A percentile compares a stretch with the other conserved stretches of the same genome.
These are phyloP conservation scores for Biscutella laevigata DNA, from an alignment of 441 rosid genomes.

Conservation along the genomic window DNA sequence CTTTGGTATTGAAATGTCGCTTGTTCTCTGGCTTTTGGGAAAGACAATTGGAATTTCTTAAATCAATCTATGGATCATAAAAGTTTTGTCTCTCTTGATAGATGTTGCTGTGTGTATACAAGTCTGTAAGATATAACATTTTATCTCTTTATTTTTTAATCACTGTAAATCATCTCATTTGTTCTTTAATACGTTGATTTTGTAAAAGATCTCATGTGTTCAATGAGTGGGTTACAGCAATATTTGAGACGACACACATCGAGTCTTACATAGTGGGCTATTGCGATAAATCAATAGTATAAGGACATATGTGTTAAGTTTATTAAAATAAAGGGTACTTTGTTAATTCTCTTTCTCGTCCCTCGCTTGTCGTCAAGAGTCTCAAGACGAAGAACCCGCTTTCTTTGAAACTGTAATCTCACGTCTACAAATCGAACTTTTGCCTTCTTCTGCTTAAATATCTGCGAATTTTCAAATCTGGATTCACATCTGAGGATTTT, in stretches of 20 bases:
- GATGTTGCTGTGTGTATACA: conserved; percentile 10
- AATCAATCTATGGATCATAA: conserved; percentile 10
- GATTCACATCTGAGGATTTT: conserved; percentile 11
- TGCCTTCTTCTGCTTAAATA: background rate
- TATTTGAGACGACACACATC: background rate
- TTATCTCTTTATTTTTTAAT: background rate
- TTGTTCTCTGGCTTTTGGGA: conserved; percentile 80
- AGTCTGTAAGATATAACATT: conserved; percentile 10
- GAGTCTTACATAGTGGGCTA: background rate
- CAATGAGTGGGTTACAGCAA: conserved; percentile 12
- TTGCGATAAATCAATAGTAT: background rate
- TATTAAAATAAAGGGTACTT: background rate
- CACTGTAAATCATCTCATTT: conserved; percentile 20
- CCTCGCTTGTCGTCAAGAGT: conserved; percentile 18
- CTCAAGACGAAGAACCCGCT: conserved; percentile 20
- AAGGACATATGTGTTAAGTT: background rate
- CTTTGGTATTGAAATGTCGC: conserved; percentile 67
- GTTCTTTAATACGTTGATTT: conserved; percentile 6
- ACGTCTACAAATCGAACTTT: conserved; percentile 1
- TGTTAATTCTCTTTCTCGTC: background rate
- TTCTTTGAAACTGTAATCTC: conserved; percentile 21
- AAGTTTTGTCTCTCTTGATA: conserved; percentile 20
- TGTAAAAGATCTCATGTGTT: conserved; percentile 12
- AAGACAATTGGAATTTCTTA: conserved; percentile 70
- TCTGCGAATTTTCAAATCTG: conserved; percentile 15